Conservation (phyloP, 1,139 yeast genomes). For the Kluyveromyces sp. region DNA sequence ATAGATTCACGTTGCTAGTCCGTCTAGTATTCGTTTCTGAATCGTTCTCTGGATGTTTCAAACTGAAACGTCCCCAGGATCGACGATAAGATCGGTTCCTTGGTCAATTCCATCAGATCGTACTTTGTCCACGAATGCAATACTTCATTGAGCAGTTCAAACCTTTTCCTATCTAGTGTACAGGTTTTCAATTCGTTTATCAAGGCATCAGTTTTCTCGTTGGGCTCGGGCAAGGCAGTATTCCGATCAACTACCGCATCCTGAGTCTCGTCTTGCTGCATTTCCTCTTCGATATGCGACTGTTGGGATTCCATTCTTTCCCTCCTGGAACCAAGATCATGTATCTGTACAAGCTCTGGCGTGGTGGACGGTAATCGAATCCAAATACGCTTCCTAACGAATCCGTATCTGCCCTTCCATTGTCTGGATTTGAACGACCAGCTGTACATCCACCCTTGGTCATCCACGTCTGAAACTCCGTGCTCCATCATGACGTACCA, state of each 20-base stretch:
- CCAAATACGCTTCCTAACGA: conserved; percentile 59
- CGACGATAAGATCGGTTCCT: conserved; percentile 1
- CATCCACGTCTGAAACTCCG: conserved; percentile 50
- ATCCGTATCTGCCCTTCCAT: conserved; percentile 56
- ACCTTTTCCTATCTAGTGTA: conserved; percentile 12
- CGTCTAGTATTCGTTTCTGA: background rate
- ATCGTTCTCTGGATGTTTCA: conserved; percentile 11
- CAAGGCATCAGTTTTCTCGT: background rate
- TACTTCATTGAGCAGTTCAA: conserved; percentile 9
- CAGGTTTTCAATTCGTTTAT: background rate
- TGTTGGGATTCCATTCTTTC: background rate
- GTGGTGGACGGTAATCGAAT: conserved; percentile 32
- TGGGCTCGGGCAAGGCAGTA: background rate
- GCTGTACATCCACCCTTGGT: conserved; percentile 66
- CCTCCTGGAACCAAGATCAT: background rate
- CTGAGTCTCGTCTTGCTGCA: background rate
- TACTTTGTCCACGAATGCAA: background rate
- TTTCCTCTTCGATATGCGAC: background rate
- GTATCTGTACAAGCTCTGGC: background rate
- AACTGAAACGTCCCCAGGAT: conserved; percentile 13
- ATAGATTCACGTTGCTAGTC: background rate
- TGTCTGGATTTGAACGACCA: conserved; percentile 38
- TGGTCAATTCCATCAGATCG: background rate
- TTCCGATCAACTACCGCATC: background rate
- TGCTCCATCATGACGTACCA: conserved; percentile 57